Evolutionary conservation across 768 basidiomycete species (phyloP).

Genomic region (Pseudohyphozyma bogoriensis): DNA sequence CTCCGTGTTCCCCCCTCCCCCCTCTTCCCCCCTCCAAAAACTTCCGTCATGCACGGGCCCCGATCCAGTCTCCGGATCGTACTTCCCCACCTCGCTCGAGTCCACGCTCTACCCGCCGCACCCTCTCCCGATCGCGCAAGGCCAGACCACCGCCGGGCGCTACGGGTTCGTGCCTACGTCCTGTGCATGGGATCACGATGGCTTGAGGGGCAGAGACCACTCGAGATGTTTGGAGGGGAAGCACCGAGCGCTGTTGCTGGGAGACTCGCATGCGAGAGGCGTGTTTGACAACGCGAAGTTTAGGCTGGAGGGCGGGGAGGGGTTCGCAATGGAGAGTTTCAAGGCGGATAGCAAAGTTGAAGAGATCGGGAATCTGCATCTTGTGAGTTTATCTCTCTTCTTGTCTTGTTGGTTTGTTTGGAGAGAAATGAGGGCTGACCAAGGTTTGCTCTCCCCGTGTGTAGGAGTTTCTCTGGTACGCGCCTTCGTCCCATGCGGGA

Average conservation of each 20-base stretch:
- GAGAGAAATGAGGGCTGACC: too few relatives aligned
- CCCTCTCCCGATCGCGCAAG: background rate
- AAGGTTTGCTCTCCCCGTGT: too few relatives aligned
- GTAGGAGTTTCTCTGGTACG: too few relatives aligned
- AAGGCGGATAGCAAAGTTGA: background rate
- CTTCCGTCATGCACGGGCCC: background rate
- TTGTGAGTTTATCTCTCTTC: too few relatives aligned
- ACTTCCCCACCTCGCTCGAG: conserved; percentile 6
- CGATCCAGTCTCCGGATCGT: background rate
- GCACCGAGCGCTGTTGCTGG: conserved; percentile 5
- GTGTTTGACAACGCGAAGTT: conserved; percentile 5
- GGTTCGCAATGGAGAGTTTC: conserved; percentile 10
- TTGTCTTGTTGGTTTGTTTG: too few relatives aligned
- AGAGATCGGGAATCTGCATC: conserved; percentile 3
- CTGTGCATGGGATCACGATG: conserved; percentile 4
- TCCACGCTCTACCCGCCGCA: conserved; percentile 5
- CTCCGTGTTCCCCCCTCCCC: too few relatives aligned
- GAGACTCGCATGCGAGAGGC: conserved; percentile 13
- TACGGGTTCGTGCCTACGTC: background rate
- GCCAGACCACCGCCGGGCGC: conserved; percentile 10
- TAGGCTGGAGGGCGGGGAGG: conserved; percentile 7
- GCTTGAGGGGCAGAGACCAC: conserved; percentile 10
- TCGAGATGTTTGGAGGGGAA: background rate
- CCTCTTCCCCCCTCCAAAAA: too few relatives aligned
- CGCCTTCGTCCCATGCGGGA: too few relatives aligned